phyloP scores from a whole-genome alignment of 2,329 filamentous ascomycete species.

The Bretziella fagacearum region DNA sequence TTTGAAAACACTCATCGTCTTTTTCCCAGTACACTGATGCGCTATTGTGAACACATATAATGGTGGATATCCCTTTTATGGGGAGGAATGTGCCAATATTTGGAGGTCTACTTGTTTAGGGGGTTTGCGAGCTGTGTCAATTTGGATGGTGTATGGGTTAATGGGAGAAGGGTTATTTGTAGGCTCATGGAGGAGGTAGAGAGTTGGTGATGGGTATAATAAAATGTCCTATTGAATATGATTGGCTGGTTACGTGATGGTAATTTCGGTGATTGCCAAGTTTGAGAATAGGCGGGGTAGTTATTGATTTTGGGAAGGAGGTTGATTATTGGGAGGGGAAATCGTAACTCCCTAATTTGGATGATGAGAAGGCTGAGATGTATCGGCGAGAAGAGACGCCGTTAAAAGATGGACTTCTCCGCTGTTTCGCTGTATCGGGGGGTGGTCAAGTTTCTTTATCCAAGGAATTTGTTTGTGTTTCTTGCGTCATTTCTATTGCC shows the following conservation, averaged over 20 bases:
- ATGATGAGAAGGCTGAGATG: neutral
- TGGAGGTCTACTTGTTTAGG: neutral
- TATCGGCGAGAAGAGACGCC: neutral
- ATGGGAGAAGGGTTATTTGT: neutral
- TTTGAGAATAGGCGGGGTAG: too few species aligned
- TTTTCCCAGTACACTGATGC: too few species aligned
- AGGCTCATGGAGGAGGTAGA: neutral
- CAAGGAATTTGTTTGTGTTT: too few species aligned
- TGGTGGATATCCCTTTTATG: too few species aligned
- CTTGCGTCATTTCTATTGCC: too few species aligned
- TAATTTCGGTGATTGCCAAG: too few species aligned
- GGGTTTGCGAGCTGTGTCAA: neutral
- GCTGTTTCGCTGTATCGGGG: too few species aligned
- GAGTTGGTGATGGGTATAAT: neutral
- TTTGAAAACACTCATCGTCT: too few species aligned
- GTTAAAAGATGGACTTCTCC: neutral
- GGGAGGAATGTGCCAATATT: slow-evolving; percentile 3
- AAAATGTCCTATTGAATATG: neutral
- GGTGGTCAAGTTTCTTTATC: too few species aligned
- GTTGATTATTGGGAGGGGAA: neutral
- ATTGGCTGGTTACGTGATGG: too few species aligned
- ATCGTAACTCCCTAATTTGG: neutral
- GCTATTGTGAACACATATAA: too few species aligned
- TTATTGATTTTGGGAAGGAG: too few species aligned
- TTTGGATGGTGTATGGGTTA: neutral